A percentile compares a stretch with the other conserved stretches of the same genome.
Evolutionary conservation across 768 basidiomycete genomes (phyloP).

Genomic region (Austroboletus eburneus): DNA sequence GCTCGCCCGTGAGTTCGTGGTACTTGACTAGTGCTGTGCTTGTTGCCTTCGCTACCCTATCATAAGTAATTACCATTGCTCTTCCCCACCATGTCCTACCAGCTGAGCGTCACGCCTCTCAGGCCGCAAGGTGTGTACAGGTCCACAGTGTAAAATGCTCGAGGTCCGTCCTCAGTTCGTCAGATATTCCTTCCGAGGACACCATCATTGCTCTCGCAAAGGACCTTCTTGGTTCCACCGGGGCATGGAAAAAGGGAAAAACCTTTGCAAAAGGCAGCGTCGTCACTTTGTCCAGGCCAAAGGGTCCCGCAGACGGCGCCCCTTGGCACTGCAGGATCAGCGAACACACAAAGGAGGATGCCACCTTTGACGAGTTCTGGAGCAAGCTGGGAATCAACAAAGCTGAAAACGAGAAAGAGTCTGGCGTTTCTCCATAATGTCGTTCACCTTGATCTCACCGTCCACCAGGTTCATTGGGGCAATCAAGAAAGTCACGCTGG

Average conservation of each 20-base stretch:
- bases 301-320: constrained; percentile 51
- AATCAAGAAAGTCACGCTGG: constrained; percentile 56
- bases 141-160: too few relatives aligned
- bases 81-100: constrained; percentile 25
- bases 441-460: background rate
- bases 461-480: constrained; percentile 56
- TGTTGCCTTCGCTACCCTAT: too few relatives aligned
- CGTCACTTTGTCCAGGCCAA: constrained; percentile 51
- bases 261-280: constrained; percentile 50
- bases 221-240: constrained; percentile 52
- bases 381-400: constrained; percentile 61
- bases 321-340: constrained; percentile 69
- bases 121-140: constrained; percentile 35
- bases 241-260: constrained; percentile 67
- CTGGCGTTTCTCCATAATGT: constrained; percentile 15
- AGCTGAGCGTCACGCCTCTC: constrained; percentile 38
- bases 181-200: constrained; percentile 63
- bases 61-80: constrained; percentile 14
- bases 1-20: constrained; percentile 10
- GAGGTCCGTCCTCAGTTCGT: too few relatives aligned
- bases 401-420: constrained; percentile 68
- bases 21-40: background rate
- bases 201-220: constrained; percentile 49
- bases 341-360: constrained; percentile 60
- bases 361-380: constrained; percentile 74